phyloP scores from a whole-genome alignment of 2,329 filamentous ascomycete species.

The Chrysoporthe puriensis region DNA sequence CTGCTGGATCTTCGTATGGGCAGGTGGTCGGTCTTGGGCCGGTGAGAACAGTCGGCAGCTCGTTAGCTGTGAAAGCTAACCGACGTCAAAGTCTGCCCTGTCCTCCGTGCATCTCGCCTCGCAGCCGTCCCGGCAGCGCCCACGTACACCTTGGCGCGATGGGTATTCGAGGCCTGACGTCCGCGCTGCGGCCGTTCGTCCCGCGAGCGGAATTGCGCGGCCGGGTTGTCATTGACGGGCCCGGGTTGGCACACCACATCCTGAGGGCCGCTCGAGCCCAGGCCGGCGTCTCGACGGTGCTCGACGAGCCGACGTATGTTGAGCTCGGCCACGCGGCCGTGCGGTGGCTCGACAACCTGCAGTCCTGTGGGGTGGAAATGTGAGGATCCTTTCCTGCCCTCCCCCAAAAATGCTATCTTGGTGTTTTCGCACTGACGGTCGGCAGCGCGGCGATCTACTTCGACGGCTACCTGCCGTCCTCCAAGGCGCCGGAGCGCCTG shows the following conservation, averaged over 20 bases:
- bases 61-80: neutral
- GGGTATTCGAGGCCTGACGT: slow-evolving; percentile 35
- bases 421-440: slow-evolving; percentile 24
- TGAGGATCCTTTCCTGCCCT: slow-evolving; percentile 17
- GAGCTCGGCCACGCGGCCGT: slow-evolving; percentile 30
- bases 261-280: slow-evolving; percentile 28
- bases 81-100: neutral
- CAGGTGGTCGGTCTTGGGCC: neutral
- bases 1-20: neutral
- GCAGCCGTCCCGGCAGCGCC: too few relatives aligned
- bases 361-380: slow-evolving; percentile 27
- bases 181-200: slow-evolving; percentile 31
- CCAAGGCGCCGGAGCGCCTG: slow-evolving; percentile 67
- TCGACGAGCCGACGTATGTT: slow-evolving; percentile 31
- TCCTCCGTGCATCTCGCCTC: neutral
- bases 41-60: neutral
- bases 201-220: slow-evolving; percentile 28
- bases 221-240: slow-evolving; percentile 35
- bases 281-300: slow-evolving; percentile 21
- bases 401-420: neutral
- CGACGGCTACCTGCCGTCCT: slow-evolving; percentile 75
- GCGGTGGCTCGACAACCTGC: slow-evolving; percentile 32
- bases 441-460: slow-evolving; percentile 75
- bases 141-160: slow-evolving; percentile 25
- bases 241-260: slow-evolving; percentile 34